Base-by-base conservation (phyloP, 306 rosid species). In the Erythrophleum fordii region DNA sequence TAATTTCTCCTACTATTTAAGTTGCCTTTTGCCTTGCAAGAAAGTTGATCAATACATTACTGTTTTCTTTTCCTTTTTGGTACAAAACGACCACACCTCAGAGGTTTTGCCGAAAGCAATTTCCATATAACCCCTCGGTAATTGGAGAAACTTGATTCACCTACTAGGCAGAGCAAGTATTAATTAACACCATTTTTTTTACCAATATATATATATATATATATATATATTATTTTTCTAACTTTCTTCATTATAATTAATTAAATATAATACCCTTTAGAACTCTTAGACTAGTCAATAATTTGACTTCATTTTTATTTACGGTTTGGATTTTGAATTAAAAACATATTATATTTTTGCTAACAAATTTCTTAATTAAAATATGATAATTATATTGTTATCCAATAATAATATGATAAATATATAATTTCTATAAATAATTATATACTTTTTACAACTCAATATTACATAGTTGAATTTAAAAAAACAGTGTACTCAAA, bases 31-130 rank as follows among this genome's bases (percentile, higher is more conserved):
- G 73, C 87, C 64, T 9, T 3, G 1, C 1, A 56, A 64, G n/a
- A 59, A 51, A 65, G 82, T 66, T 70, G 84, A 80, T 34, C 29
- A 72, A 77, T 64, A 35, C 34, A 79, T 62, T 49, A 14, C 8
- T 60, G 49, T 77, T 61, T 49, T 39, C 26, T 10, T 61, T 77
- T 29, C 37, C 73, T 44, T 67, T 67, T 12, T 52, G 2, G 58
- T 23, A 29, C 22, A 31, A 71, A 5, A 61, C 20, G 34, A 11
- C 49, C 48, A 20, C 0, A 29, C 6, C 6, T 10, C 18, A 51
- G 29, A 18, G 48, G 12, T 8, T 52, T 31, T 52, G 42, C 45
- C 61, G 5, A 72, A 73, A 49, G 29, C 10, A 49, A 34, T 29
- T 9, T 23, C 25, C 74, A 69, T 13, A 29, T 13, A 49, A 48